Base-by-base conservation (phyloP, 2,329 filamentous ascomycete species). In the Orbilia quercus region DNA sequence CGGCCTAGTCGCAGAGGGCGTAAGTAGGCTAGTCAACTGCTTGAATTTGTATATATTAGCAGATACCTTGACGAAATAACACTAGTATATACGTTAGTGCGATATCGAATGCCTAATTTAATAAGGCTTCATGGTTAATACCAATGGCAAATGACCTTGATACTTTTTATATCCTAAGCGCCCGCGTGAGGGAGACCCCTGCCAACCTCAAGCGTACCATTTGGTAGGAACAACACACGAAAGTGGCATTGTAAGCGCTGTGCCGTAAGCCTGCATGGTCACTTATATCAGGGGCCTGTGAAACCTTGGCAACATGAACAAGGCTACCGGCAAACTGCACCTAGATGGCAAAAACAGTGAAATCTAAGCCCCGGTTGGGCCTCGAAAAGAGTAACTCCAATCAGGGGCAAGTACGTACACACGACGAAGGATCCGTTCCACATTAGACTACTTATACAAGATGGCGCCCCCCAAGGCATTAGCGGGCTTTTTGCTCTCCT, bases 1-100 rank as follows among this genome's bases (percentile, higher is more conserved):
- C 84, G 94, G 78, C 92, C 92, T 6, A 79, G 85, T 42, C 90
- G 85, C 75, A 83, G 75, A 58, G 65, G 53, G n/a, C 38, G 57
- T 11, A 75, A 65, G 55, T 79, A 66, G 20, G 12, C 25, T 1
- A 36, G 55, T 23, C 20, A 18, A 38, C 22, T 28, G 28, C 18
- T 28, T 12, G 42, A 6, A 2, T 42, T 51, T 50, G 20, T 69
- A 44, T 58, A 40, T 45, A 67, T 67, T 28, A 36, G 45, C 25
- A 45, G 34, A 47, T 20, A 53, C 53, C 14, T 22, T 31, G 40
- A 58, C 42, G 42, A 53, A 59, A 59, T 59, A 34, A 51, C 59
- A 44, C 44, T 31, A 45, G 23, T 36, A 58, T 22, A 57, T 51
- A 34, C 44, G 48, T 48, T 65, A 65, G 60, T 40, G 60, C 50